Percentiles rank a stretch among this genome's conserved stretches.
Evolutionary conservation across 768 basidiomycete genomes (phyloP).

Genomic region (Phanerochaete sordida): DNA sequence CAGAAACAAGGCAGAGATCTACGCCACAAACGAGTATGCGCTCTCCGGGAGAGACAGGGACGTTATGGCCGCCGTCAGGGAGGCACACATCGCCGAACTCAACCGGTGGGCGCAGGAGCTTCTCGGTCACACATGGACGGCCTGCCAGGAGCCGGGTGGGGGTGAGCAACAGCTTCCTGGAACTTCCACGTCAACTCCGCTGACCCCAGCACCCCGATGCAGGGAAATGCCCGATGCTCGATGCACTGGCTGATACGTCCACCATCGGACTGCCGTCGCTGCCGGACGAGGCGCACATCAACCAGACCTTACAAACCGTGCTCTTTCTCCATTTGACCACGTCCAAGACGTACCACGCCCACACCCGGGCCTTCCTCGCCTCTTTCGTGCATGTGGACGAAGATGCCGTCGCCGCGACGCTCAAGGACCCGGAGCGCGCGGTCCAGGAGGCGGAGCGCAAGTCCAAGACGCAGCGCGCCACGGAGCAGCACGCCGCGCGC

Average conservation of each 20-base stretch:
- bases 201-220: neutral
- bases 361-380: conserved; percentile 44
- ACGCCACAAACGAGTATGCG: conserved; percentile 34
- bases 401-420: conserved; percentile 37
- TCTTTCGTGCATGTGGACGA: conserved; percentile 41
- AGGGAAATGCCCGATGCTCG: conserved; percentile 42
- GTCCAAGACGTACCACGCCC: conserved; percentile 46
- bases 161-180: conserved; percentile 20
- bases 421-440: conserved; percentile 47
- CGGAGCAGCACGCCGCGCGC: conserved; percentile 37
- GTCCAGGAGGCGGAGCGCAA: conserved; percentile 41
- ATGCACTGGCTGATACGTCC: conserved; percentile 43
- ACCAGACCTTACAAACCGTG: conserved; percentile 45
- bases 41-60: conserved; percentile 21
- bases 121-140: conserved; percentile 40
- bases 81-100: conserved; percentile 33
- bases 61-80: conserved; percentile 13
- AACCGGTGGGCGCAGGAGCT: conserved; percentile 44
- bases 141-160: conserved; percentile 40
- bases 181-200: neutral
- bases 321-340: conserved; percentile 48
- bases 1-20: conserved; percentile 40
- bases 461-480: conserved; percentile 31
- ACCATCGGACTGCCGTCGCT: conserved; percentile 36
- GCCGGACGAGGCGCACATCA: conserved; percentile 34